Evolutionary conservation across 2,329 filamentous ascomycete species (phyloP).

Genomic region (Calonectria pauciramosa): DNA sequence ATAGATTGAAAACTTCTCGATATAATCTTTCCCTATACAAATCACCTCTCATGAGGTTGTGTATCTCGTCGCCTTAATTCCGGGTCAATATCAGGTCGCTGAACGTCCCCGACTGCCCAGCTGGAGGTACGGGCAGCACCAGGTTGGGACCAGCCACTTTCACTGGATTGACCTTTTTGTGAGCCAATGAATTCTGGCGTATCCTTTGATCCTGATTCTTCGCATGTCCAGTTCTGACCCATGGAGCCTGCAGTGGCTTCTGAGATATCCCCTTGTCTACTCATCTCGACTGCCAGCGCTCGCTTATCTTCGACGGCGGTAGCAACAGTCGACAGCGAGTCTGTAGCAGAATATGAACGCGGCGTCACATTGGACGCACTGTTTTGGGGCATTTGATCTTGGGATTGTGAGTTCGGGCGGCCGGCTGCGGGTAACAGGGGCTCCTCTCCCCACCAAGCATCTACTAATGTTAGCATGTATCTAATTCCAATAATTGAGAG

Average conservation of each 20-base stretch:
- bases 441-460: neutral
- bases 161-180: neutral
- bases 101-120: neutral
- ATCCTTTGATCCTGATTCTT: neutral
- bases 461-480: neutral
- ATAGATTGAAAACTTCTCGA: neutral
- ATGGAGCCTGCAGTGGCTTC: neutral
- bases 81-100: neutral
- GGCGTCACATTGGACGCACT: neutral
- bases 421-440: neutral
- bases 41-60: neutral
- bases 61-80: neutral
- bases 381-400: neutral
- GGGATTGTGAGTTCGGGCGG: neutral
- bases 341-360: neutral
- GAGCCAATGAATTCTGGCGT: neutral
- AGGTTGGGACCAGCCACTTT: neutral
- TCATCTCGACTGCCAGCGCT: neutral
- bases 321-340: neutral
- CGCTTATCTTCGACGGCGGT: neutral
- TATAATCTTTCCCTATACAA: neutral
- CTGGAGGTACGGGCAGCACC: neutral
- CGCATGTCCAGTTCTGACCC: neutral
- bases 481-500: neutral
- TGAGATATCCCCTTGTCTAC: neutral